These are phyloP conservation scores for Cyclostephanos invisitatus DNA, from an alignment of 108 stramenopile species.

Conservation along the genomic window DNA sequence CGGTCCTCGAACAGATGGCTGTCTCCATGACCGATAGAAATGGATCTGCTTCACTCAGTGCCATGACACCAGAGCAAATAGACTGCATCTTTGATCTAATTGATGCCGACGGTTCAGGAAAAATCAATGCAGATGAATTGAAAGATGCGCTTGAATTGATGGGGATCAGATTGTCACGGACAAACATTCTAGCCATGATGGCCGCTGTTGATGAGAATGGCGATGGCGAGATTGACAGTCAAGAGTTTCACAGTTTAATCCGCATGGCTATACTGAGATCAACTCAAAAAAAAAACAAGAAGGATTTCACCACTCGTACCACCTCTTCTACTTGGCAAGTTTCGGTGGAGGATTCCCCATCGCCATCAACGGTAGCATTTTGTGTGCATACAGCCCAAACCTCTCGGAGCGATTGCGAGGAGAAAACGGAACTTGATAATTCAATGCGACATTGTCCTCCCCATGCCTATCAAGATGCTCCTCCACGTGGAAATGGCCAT, in stretches of 20 bases:
- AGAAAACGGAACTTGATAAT: background rate
- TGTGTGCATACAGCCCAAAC: background rate
- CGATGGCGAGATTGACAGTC: conserved; percentile 32
- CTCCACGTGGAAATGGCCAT: too few species aligned
- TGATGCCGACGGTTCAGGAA: conserved; percentile 26
- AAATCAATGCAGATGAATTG: conserved; percentile 46
- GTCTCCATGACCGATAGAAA: conserved; percentile 3
- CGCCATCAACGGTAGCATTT: background rate
- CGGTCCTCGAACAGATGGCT: conserved; percentile 16
- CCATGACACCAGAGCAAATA: background rate
- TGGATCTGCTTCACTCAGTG: background rate
- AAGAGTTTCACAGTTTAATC: background rate
- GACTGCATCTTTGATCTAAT: background rate
- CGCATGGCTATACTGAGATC: background rate
- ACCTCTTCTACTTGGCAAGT: too few species aligned
- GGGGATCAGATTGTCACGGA: conserved; percentile 23
- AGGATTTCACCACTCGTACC: too few species aligned
- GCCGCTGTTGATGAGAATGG: conserved; percentile 28
- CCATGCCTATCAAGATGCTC: too few species aligned
- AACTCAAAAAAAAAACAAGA: background rate
- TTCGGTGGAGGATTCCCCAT: too few species aligned
- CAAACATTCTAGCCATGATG: conserved; percentile 19
- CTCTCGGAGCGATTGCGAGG: too few species aligned
- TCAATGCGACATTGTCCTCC: background rate
- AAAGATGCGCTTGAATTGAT: conserved; percentile 26